Evolutionary conservation across 2,329 filamentous ascomycete genomes (phyloP).

Genomic region (Fusarium drepaniforme): DNA sequence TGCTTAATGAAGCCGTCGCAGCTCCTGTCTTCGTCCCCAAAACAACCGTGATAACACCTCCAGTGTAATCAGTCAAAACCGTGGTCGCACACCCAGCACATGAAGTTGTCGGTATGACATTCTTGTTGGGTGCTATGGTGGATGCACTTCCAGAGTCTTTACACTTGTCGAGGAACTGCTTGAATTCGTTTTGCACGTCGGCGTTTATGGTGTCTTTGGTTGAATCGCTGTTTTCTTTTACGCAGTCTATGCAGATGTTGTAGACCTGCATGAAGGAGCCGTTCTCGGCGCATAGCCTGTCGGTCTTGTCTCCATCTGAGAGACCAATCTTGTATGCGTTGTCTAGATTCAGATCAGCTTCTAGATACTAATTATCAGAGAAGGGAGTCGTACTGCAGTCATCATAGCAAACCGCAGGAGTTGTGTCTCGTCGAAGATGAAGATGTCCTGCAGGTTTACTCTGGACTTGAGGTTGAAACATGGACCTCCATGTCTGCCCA

Average conservation of each 20-base stretch:
- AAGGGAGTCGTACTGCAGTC: neutral
- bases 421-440: neutral
- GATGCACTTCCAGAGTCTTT: neutral
- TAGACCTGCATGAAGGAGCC: neutral
- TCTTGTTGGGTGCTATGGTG: neutral
- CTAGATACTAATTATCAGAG: neutral
- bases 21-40: neutral
- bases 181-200: neutral
- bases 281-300: neutral
- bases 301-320: neutral
- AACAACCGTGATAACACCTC: neutral
- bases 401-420: neutral
- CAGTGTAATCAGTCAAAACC: neutral
- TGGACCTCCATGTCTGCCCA: neutral
- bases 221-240: neutral
- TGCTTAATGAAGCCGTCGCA: neutral
- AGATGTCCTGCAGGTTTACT: neutral
- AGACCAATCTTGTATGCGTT: neutral
- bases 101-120: neutral
- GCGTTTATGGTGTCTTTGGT: neutral
- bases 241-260: neutral
- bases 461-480: neutral
- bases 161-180: neutral
- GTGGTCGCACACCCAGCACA: neutral
- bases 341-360: neutral